Evolutionary conservation across 768 basidiomycete genomes (phyloP).

Genomic region (Postia placenta): DNA sequence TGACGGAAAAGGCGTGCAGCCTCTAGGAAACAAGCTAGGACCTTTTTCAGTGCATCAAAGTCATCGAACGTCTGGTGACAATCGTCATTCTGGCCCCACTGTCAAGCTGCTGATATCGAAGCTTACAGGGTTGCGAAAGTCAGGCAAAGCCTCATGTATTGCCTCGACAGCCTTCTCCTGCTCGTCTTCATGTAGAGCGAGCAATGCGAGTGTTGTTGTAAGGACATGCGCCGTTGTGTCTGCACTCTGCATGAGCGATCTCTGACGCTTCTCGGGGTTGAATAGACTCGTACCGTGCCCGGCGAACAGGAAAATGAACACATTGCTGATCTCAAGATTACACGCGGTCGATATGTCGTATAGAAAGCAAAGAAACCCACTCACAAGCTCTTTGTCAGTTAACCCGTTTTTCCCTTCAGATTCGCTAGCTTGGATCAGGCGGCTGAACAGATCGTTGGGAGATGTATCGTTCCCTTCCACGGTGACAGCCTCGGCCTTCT

Average conservation of each 20-base stretch:
- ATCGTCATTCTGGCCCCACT: no score
- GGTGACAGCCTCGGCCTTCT: constrained; percentile 1
- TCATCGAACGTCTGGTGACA: constrained; percentile 8
- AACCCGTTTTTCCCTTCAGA: constrained; percentile 3
- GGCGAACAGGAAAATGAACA: constrained; percentile 6
- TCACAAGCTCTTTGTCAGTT: constrained; percentile 3
- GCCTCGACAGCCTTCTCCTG: constrained; percentile 4
- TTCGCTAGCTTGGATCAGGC: constrained; percentile 2
- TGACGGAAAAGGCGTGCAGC: constrained; percentile 12
- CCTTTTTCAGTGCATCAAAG: constrained; percentile 2
- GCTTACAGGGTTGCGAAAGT: not conserved
- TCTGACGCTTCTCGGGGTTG: no score
- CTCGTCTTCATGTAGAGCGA: constrained; percentile 6
- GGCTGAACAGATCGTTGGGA: constrained; percentile 1
- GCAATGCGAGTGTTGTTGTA: constrained; percentile 1
- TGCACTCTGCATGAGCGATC: no score
- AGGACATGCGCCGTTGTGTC: constrained; percentile 6
- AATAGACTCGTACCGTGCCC: constrained; percentile 4
- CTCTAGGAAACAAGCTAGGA: constrained; percentile 15
- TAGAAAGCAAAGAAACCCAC: no score
- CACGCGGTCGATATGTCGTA: not conserved
- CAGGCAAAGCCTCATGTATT: constrained; percentile 2
- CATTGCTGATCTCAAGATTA: constrained; percentile 4
- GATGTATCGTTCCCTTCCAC: not conserved
- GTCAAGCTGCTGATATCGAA: no score